These are phyloP conservation scores for Pneumocystis wakefieldiae DNA, from an alignment of 1,139 yeast species.

Conservation along the genomic window DNA sequence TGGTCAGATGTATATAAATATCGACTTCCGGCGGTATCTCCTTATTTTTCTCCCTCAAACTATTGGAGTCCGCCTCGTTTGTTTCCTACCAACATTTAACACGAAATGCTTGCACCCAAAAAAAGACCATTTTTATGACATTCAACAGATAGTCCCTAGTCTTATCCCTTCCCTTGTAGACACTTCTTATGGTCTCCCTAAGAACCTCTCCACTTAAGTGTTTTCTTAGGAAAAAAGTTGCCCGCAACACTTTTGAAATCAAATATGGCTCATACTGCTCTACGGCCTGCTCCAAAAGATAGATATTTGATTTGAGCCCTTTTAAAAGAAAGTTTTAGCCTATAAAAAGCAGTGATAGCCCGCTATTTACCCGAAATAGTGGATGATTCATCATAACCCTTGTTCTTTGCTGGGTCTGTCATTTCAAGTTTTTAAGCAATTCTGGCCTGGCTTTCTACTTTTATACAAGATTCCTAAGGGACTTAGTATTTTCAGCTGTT, in stretches of 20 bases:
- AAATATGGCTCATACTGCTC: constrained; percentile 71
- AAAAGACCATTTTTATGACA: constrained; percentile 22
- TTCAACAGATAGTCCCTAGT: constrained; percentile 16
- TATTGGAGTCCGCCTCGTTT: constrained; percentile 11
- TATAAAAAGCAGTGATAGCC: not conserved
- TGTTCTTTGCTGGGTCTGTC: not conserved
- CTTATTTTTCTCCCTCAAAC: constrained; percentile 20
- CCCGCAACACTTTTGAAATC: constrained; percentile 72
- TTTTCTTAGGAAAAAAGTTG: constrained; percentile 60
- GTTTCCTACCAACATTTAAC: constrained; percentile 14
- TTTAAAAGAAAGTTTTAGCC: constrained; percentile 20
- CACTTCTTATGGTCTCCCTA: constrained; percentile 36
- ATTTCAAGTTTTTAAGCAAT: not conserved
- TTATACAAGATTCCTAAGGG: not conserved
- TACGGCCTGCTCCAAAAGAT: constrained; percentile 54
- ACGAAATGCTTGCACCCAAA: not conserved
- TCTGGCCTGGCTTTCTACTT: constrained; percentile 7
- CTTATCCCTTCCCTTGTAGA: constrained; percentile 35
- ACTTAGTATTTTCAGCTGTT: not conserved
- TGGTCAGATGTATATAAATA: constrained; percentile 60
- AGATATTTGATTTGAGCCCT: constrained; percentile 36
- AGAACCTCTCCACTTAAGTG: constrained; percentile 42
- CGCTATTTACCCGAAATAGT: not conserved
- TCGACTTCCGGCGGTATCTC: constrained; percentile 61
- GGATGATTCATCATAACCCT: not conserved